Evolutionary conservation across 106 monocot species (phyloP).

Genomic region (Dendrobium huoshanense): DNA sequence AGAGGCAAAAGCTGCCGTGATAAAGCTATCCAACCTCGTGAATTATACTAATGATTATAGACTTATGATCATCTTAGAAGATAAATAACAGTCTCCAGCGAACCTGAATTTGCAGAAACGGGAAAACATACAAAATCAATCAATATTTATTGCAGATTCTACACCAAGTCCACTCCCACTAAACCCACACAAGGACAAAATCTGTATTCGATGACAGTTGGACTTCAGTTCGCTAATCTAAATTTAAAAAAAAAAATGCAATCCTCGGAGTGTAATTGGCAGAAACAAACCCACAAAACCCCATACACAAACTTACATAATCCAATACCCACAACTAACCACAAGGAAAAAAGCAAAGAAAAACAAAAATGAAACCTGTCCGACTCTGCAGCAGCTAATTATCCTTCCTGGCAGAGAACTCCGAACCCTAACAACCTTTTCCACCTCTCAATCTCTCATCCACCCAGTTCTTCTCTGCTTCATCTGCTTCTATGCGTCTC

Average conservation of each 20-base stretch:
- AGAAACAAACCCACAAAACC: background rate
- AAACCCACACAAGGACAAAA: background rate
- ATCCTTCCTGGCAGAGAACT: background rate
- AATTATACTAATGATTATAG: background rate
- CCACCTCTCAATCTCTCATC: background rate
- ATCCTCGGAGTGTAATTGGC: background rate
- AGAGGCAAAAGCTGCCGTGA: background rate
- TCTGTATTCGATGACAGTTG: background rate
- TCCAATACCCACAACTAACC: background rate
- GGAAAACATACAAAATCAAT: background rate
- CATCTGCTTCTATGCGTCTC: background rate
- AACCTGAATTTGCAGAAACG: background rate
- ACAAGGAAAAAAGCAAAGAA: background rate
- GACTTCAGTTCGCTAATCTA: background rate
- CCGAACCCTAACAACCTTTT: background rate
- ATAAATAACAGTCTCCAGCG: background rate
- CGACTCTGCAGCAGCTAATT: background rate
- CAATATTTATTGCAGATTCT: background rate
- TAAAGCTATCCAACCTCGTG: background rate
- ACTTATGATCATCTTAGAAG: background rate
- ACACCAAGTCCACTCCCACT: background rate
- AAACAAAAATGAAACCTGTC: conserved; percentile 1
- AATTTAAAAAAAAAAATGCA: background rate
- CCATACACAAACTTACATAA: background rate
- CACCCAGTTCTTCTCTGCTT: background rate